phyloP scores from a whole-genome alignment of 305 asterid species.

The Fraxinus floribunda region DNA sequence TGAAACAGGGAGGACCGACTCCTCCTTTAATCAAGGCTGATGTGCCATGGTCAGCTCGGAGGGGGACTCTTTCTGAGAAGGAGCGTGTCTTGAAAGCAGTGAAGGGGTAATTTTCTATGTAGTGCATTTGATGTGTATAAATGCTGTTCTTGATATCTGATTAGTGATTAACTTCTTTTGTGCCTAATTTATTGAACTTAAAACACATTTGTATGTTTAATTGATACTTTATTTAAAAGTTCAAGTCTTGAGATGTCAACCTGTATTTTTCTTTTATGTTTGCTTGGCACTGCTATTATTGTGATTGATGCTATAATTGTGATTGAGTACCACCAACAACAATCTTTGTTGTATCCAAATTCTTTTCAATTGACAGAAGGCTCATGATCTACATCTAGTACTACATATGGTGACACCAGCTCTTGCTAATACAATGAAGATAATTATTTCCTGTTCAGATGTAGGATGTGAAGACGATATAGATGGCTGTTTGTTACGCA shows the following conservation, averaged over 20 bases:
- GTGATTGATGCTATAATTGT: background rate
- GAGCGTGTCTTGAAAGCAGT: slow-evolving; percentile 34
- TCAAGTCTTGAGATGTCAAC: background rate
- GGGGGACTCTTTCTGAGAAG: slow-evolving; percentile 29
- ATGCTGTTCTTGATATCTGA: background rate
- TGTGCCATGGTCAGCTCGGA: slow-evolving; percentile 35
- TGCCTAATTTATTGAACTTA: background rate
- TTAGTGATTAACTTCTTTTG: background rate
- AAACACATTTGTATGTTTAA: background rate
- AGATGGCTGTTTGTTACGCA: background rate
- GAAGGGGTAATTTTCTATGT: slow-evolving; percentile 28
- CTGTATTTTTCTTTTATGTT: background rate
- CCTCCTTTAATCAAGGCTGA: slow-evolving; percentile 48
- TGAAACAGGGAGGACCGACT: slow-evolving; percentile 45
- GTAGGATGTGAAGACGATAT: background rate
- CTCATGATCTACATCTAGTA: background rate
- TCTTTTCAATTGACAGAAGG: background rate
- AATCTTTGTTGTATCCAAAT: background rate
- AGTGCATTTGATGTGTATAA: background rate
- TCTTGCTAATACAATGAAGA: background rate
- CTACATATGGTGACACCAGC: background rate
- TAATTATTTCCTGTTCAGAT: background rate
- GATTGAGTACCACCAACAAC: background rate
- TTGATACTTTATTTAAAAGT: background rate
- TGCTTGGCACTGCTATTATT: slow-evolving; percentile 7